phyloP scores from a whole-genome alignment of 768 basidiomycete genomes.

The Inosperma sp. region DNA sequence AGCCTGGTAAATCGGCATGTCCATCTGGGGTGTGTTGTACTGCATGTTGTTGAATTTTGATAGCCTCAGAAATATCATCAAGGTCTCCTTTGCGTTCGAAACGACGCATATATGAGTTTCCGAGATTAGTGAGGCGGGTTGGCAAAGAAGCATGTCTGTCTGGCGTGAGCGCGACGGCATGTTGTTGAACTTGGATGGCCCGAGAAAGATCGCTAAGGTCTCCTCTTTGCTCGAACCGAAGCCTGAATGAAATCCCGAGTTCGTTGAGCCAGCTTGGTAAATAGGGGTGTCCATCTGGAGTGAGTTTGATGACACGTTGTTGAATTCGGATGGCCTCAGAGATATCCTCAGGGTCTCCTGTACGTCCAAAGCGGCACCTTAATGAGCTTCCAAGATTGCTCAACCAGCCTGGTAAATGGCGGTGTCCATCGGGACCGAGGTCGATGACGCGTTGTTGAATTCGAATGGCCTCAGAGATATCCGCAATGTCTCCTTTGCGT shows the following conservation, averaged over 20 bases:
- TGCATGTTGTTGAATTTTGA: conserved; percentile 1
- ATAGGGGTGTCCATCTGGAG: conserved; percentile 1
- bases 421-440: not conserved
- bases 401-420: not conserved
- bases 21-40: not conserved
- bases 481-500: conserved; percentile 2
- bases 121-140: conserved; percentile 10
- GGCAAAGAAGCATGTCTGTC: conserved; percentile 7
- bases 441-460: conserved; percentile 7
- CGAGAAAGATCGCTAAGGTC: not conserved
- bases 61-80: conserved; percentile 8
- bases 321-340: conserved; percentile 6
- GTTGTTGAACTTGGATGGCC: not conserved
- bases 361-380: not conserved
- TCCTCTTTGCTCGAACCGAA: conserved; percentile 5
- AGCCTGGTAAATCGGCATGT: conserved; percentile 12
- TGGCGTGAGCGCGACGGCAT: not conserved
- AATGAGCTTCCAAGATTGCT: conserved; percentile 10
- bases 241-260: not conserved
- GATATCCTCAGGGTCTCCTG: conserved; percentile 12
- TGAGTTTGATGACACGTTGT: conserved; percentile 5
- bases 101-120: conserved; percentile 6
- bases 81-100: conserved; percentile 16
- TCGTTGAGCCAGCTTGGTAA: not conserved
- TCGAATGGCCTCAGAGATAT: conserved; percentile 14